Evolutionary conservation across 2,329 filamentous ascomycete species (phyloP), one percentile per base, ranked within the genome.

Genomic region (Sclerotinia trifoliorum): DNA sequence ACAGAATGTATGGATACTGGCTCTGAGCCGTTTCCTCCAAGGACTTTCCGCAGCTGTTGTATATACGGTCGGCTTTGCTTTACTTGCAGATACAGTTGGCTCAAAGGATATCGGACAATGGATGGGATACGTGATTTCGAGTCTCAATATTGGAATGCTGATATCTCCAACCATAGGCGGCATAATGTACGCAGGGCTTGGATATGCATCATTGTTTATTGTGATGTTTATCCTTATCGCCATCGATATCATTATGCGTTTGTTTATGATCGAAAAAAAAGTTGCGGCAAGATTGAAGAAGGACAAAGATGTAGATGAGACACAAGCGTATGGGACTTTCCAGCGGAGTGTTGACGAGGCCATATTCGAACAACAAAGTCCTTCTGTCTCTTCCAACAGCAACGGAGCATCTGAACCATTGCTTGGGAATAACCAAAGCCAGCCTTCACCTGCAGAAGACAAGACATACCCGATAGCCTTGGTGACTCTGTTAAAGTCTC

Each of bases 21-120:
- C 64, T n/a, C 24, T 70, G 4, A 57, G 49, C n/a, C 55, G 69
- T n/a, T 39, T 70, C 7, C 58, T 70, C 2, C 69, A 69, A 48
- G 70, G 70, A 13, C 48, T 70, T 5, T 88, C 86, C 24, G 89
- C 89, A 2, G 87, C 88, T 2, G 84, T 92, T 1, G 89, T 92
- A 13, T 92, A 90, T 88, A 87, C 87, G 0, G 88, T 91, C 0
- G 90, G 90, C 0, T 81, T 90, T 39, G 90, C 90, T 0, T 78
- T 93, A 42, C 75, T 93, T 19, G 88, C 88, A 2, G 90, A 93
- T 74, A 92, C 89, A 0, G 86, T 91, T 54, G 85, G 84, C 74
- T 88, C 7, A 1, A 79, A 84, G 62, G 83, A 86, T 61, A 75
- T 89, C 35, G 87, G 86, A 3, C 86, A 86, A 76, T 84, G 83